phyloP scores from a whole-genome alignment of 331 rosid genomes.

The Quercus phellos region DNA sequence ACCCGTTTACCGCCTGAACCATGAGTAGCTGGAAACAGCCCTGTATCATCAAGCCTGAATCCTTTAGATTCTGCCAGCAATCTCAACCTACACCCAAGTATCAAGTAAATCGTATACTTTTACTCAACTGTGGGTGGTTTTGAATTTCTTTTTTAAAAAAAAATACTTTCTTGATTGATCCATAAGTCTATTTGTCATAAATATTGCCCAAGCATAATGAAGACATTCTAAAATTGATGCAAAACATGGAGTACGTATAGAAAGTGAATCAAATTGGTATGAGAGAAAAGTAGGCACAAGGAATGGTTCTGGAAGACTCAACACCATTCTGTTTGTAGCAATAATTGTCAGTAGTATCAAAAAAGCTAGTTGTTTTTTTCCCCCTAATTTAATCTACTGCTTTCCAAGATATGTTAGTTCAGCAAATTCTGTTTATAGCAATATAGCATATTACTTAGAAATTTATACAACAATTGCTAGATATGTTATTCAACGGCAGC shows the following conservation, averaged over 20 bases:
- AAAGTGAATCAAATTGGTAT: background rate
- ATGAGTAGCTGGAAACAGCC: constrained; percentile 63
- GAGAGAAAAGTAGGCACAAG: background rate
- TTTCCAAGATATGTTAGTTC: background rate
- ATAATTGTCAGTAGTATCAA: background rate
- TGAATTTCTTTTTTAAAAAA: background rate
- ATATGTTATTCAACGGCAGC: background rate
- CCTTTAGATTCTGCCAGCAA: constrained; percentile 84
- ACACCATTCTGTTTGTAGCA: background rate
- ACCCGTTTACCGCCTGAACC: constrained; percentile 76
- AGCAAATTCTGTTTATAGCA: background rate
- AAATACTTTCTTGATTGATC: background rate
- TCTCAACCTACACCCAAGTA: constrained; percentile 60
- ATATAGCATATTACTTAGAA: too few relatives aligned
- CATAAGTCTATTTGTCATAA: background rate
- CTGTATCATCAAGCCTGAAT: constrained; percentile 85
- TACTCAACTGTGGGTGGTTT: background rate
- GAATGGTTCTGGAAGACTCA: background rate
- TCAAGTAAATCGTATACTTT: background rate
- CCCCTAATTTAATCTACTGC: background rate
- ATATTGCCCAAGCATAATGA: background rate
- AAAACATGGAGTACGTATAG: background rate
- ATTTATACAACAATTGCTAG: too few relatives aligned
- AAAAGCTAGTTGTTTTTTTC: background rate
- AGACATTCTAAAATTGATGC: background rate